phyloP scores from a whole-genome alignment of 2,329 filamentous ascomycete species.

The Calcarisporium arbuscula region DNA sequence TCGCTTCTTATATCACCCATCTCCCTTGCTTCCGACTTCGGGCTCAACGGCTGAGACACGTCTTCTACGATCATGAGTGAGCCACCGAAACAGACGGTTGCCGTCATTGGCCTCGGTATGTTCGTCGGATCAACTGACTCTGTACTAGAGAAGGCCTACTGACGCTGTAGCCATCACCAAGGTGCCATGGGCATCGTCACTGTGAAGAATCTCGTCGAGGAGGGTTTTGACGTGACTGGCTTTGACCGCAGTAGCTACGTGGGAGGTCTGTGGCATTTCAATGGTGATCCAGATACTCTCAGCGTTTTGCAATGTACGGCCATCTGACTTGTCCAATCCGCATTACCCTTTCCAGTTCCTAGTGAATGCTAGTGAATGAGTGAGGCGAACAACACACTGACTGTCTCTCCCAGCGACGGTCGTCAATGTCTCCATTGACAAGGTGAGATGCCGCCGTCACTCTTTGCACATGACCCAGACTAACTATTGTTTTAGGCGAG shows the following conservation, averaged over 20 bases:
- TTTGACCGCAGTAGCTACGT: conserved; percentile 35
- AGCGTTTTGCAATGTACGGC: conserved; percentile 25
- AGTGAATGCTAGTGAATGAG: too few relatives aligned
- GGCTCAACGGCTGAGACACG: too few relatives aligned
- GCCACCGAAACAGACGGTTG: conserved; percentile 9
- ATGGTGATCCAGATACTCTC: conserved; percentile 25
- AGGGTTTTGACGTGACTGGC: conserved; percentile 35
- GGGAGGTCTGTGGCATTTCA: conserved; percentile 38
- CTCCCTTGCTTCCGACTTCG: too few relatives aligned
- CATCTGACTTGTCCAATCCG: not conserved
- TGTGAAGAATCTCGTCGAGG: conserved; percentile 36
- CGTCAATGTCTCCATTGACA: conserved; percentile 17
- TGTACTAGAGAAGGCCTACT: conserved; percentile 5
- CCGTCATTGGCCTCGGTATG: conserved; percentile 22
- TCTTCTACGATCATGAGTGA: too few relatives aligned
- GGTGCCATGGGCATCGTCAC: conserved; percentile 30
- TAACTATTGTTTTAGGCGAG: conserved; percentile 9
- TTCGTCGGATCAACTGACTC: too few relatives aligned
- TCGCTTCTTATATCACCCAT: too few relatives aligned
- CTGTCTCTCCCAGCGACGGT: conserved; percentile 16
- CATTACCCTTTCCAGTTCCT: not conserved
- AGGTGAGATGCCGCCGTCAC: conserved; percentile 12
- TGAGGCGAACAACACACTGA: too few relatives aligned
- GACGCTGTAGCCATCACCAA: conserved; percentile 10
- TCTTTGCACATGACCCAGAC: too few relatives aligned